A percentile compares a stretch with the other conserved stretches of the same genome.
Evolutionary conservation across 345 rosid genomes (phyloP).

Genomic region (Iberis pinnata): DNA sequence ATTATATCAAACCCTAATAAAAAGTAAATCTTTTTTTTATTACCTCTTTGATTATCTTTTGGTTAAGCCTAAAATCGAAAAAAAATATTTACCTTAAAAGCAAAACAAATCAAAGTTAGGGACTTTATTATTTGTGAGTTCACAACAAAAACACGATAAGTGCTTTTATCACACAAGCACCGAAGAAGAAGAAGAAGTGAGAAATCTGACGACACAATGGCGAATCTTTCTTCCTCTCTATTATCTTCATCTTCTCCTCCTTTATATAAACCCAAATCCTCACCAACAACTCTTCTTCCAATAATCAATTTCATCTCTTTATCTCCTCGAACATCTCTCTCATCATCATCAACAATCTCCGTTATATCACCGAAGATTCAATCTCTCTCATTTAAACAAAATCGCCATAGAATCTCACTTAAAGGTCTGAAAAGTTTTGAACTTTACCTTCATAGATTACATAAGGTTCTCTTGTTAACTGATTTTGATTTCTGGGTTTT

Average conservation of each 20-base stretch:
- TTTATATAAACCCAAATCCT: conserved; percentile 20
- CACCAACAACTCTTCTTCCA: conserved; percentile 18
- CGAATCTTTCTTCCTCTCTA: conserved; percentile 34
- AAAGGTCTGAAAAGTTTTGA: conserved; percentile 38
- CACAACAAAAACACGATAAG: no score
- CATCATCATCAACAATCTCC: conserved; percentile 17
- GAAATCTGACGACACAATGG: conserved; percentile 31
- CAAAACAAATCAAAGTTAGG: no score
- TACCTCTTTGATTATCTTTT: no score
- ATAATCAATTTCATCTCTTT: conserved; percentile 34
- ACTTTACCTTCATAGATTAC: conserved; percentile 9
- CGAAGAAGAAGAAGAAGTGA: conserved; percentile 1
- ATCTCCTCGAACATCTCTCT: conserved; percentile 28
- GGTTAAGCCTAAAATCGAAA: no score
- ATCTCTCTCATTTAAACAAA: conserved; percentile 35
- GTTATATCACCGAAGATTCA: conserved; percentile 26
- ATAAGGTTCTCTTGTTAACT: no score
- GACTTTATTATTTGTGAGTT: no score
- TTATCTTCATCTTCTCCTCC: conserved; percentile 37
- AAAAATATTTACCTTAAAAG: no score
- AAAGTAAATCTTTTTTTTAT: no score
- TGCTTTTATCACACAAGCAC: no score
- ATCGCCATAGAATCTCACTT: conserved; percentile 32
- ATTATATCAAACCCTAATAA: no score
- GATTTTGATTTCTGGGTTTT: conserved; percentile 20